phyloP scores from a whole-genome alignment of 1,284 basidiomycete genomes.

The Grifola frondosa region DNA sequence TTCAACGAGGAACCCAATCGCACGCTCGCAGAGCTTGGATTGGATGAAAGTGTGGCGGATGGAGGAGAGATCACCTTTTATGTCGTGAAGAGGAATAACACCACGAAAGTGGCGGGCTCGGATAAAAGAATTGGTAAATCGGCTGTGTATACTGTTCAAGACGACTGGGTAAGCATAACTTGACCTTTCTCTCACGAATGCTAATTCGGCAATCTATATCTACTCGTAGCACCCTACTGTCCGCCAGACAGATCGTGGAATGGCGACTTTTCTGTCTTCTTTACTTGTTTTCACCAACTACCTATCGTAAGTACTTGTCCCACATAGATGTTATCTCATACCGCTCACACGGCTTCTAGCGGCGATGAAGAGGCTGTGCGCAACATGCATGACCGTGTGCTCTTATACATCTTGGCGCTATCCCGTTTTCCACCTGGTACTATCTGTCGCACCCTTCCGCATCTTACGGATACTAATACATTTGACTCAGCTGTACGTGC shows the following conservation, averaged over 20 bases:
- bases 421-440: constrained; percentile 10
- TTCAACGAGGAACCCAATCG: constrained; percentile 1
- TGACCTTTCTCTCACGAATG: background rate
- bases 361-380: too few relatives aligned
- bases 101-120: background rate
- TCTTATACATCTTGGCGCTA: constrained; percentile 5
- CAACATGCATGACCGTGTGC: constrained; percentile 6
- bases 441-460: background rate
- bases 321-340: too few relatives aligned
- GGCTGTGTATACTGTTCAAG: constrained; percentile 5
- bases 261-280: constrained; percentile 10
- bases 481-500: constrained; percentile 3
- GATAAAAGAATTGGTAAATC: constrained; percentile 5
- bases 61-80: constrained; percentile 6
- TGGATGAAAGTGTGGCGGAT: background rate
- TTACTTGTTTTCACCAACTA: constrained; percentile 9
- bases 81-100: constrained; percentile 1
- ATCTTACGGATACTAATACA: too few relatives aligned
- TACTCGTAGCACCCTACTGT: constrained; percentile 7
- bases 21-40: constrained; percentile 7
- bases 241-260: constrained; percentile 7
- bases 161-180: constrained; percentile 9
- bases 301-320: constrained; percentile 3
- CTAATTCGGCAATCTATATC: background rate
- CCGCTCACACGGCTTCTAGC: too few relatives aligned